Percentiles rank a stretch among this genome's conserved stretches.
These are phyloP conservation scores for Mycosphaerelloides madeirae DNA, from an alignment of 2,329 filamentous ascomycete genomes.

Conservation along the genomic window DNA sequence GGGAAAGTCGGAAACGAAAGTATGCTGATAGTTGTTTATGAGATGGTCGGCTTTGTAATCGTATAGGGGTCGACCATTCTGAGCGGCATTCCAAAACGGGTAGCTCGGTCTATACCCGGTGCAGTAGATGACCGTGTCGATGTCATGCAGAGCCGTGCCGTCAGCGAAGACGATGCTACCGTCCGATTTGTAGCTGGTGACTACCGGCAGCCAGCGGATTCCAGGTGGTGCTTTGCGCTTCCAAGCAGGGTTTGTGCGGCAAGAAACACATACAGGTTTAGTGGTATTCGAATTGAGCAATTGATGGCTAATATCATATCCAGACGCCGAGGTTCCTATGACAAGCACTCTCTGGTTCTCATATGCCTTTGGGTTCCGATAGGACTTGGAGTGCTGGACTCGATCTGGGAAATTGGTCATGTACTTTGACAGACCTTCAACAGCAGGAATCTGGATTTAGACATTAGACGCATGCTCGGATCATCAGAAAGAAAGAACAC, in stretches of 20 bases:
- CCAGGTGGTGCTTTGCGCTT: constrained; percentile 47
- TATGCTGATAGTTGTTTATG: constrained; percentile 48
- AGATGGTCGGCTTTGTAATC: constrained; percentile 48
- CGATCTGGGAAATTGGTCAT: constrained; percentile 49
- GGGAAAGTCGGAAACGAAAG: constrained; percentile 47
- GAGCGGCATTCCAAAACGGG: constrained; percentile 46
- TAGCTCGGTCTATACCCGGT: constrained; percentile 40
- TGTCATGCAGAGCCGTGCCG: constrained; percentile 19
- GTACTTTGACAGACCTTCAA: constrained; percentile 50
- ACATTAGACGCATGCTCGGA: not conserved
- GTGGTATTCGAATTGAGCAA: constrained; percentile 16
- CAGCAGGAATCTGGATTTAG: constrained; percentile 35
- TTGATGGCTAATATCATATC: constrained; percentile 30
- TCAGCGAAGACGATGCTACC: constrained; percentile 28
- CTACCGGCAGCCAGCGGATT: constrained; percentile 52
- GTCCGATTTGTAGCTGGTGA: constrained; percentile 39
- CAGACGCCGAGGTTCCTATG: constrained; percentile 32
- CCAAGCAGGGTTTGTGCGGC: constrained; percentile 47
- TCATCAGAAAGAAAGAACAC: not conserved
- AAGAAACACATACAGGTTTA: constrained; percentile 49
- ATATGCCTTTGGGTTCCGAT: constrained; percentile 22
- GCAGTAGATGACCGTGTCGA: constrained; percentile 32
- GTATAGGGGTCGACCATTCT: constrained; percentile 45
- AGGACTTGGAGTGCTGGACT: constrained; percentile 43
- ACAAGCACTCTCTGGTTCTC: constrained; percentile 24